These are phyloP conservation scores for Dacryopinax primogenitus DNA, from an alignment of 768 basidiomycete species.

Conservation along the genomic window DNA sequence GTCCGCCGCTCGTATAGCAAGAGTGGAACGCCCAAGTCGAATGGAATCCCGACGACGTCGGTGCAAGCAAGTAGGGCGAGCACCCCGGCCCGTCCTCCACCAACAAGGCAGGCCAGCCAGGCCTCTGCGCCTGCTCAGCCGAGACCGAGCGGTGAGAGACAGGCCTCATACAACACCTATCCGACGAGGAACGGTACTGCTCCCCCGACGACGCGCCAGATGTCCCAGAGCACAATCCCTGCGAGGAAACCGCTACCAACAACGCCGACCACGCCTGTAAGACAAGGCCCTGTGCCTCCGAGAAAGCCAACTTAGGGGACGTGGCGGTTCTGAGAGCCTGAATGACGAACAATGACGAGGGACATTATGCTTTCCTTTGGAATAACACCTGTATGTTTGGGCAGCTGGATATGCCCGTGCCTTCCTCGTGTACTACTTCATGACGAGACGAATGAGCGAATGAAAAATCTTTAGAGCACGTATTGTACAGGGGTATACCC, in stretches of 20 bases:
- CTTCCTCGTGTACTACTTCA: no score
- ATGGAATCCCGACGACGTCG: slow-evolving; percentile 71
- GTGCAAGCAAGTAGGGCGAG: slow-evolving; percentile 63
- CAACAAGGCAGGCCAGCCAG: not conserved
- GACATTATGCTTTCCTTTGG: not conserved
- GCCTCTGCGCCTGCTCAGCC: not conserved
- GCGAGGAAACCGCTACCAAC: not conserved
- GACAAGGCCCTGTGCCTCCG: not conserved
- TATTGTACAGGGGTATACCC: no score
- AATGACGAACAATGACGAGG: not conserved
- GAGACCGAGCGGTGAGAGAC: not conserved
- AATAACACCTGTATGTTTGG: no score
- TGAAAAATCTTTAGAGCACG: no score
- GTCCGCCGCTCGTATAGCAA: not conserved
- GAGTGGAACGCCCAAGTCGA: slow-evolving; percentile 24
- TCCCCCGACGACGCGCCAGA: not conserved
- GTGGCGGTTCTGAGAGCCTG: not conserved
- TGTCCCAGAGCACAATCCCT: not conserved
- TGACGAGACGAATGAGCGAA: no score
- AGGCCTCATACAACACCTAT: not conserved
- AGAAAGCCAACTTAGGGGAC: not conserved
- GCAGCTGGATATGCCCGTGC: no score
- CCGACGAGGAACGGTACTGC: not conserved
- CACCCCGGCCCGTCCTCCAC: slow-evolving; percentile 22
- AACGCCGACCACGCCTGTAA: not conserved